phyloP scores from a whole-genome alignment of 208 protist species.

The Crithidia brevicula region DNA sequence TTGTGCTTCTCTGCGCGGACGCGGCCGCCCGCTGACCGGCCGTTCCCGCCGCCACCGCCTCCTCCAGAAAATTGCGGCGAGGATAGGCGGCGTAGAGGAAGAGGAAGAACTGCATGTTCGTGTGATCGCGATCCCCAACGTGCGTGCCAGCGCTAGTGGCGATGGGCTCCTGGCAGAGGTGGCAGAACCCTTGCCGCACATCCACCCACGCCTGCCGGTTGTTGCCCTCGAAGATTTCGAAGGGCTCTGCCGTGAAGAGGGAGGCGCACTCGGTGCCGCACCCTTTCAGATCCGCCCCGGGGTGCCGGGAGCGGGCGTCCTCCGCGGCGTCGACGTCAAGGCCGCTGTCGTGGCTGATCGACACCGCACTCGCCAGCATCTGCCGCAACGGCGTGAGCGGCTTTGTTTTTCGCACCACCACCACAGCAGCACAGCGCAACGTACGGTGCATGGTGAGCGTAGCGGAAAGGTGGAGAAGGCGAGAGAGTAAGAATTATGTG shows the following conservation, averaged over 20 bases:
- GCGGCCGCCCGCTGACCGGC: constrained; percentile 9
- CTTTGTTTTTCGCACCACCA: not conserved
- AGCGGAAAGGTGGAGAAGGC: not conserved
- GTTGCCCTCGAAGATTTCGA: constrained; percentile 74
- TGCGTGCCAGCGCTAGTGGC: constrained; percentile 61
- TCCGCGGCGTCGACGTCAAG: no score
- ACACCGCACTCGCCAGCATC: no score
- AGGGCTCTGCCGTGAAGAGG: constrained; percentile 22
- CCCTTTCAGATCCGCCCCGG: constrained; percentile 24
- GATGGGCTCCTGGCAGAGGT: constrained; percentile 86
- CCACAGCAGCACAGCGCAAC: not conserved
- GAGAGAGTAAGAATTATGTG: no score
- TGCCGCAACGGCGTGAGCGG: not conserved
- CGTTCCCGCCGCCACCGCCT: constrained; percentile 4
- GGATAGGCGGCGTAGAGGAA: constrained; percentile 76
- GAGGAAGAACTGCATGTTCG: constrained; percentile 82
- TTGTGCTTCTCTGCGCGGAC: not conserved
- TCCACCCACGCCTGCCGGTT: constrained; percentile 86
- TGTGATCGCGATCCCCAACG: constrained; percentile 83
- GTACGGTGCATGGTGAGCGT: not conserved
- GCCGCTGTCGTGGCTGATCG: no score
- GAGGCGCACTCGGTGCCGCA: constrained; percentile 37
- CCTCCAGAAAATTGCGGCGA: constrained; percentile 32
- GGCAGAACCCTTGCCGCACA: constrained; percentile 63
- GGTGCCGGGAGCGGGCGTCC: not conserved